Evolutionary conservation across 225 moss, liverwort and hornwort genomes (phyloP), one percentile per base, ranked within the genome.

Genomic region (Sphagnum tenellum): DNA sequence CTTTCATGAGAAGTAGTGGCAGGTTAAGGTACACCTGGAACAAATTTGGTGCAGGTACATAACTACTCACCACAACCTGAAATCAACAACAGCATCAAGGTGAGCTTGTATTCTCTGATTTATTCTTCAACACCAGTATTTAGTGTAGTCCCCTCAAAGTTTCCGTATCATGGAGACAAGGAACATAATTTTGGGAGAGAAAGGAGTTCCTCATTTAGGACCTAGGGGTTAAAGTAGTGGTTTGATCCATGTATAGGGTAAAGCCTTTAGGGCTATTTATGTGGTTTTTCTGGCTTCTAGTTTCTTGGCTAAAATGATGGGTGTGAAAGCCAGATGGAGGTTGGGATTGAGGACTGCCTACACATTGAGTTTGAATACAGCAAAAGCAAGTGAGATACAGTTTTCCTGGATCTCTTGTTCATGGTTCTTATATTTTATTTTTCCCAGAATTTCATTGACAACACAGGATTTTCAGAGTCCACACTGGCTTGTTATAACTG

Each of bases 281-380:
- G 29, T 29, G 29, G 29, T 29, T 29, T 29, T 29, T 29, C 29
- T 29, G 29, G 29, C 29, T 29, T 29, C 29, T 29, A 29, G 29
- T 29, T 29, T 29, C 29, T 29, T 29, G 29, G 29, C 29, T 29
- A 29, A 29, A 29, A 29, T 29, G 29, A 29, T 29, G 65, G 59
- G 46, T 66, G 47, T 70, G 73, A 44, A 68, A 69, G 74, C 54
- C 76, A 82, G 96, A 98, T 98, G 96, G 96, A 98, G 77, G 96
- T 98, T 62, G 96, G 96, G 60, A 98, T 98, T 10, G 96, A 98
- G 79, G 96, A 98, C 60, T 98, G 96, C 78, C 72, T 98, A 73
- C 92, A 98, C 63, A 98, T 98, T 69, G 96, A 98, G 76, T 98
- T 98, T 73, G 96, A 98, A 71, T 98, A 92, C 67, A 92, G 92